These are phyloP conservation scores for Anethum foeniculum DNA, from an alignment of 140 eudicot genomes.

Conservation along the genomic window DNA sequence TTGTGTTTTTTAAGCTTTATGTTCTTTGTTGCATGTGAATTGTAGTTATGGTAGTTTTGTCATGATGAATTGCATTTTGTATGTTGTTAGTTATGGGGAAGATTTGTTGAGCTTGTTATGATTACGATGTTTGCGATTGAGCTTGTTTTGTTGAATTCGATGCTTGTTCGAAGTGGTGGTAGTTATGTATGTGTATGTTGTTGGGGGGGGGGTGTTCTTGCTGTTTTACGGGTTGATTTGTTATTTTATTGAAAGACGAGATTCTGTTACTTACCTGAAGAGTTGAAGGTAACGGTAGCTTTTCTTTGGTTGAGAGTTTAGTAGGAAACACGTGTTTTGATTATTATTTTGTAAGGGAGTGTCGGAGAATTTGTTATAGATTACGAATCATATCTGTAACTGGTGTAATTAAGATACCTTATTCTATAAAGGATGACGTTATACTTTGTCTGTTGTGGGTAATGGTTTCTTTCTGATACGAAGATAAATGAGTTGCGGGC, in stretches of 20 bases:
- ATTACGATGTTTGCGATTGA: background rate
- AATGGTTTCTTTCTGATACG: background rate
- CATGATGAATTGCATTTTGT: background rate
- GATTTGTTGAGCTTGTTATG: background rate
- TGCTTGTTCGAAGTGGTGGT: background rate
- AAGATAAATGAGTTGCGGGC: background rate
- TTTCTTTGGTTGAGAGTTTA: background rate
- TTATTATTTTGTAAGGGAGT: background rate
- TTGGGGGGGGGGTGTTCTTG: background rate
- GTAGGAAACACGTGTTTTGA: background rate
- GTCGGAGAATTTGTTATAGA: background rate
- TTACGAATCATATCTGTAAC: background rate
- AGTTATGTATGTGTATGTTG: background rate
- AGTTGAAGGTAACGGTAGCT: background rate
- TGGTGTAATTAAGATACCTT: background rate
- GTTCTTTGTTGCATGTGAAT: background rate
- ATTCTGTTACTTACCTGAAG: background rate
- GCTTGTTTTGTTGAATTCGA: background rate
- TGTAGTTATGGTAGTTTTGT: background rate
- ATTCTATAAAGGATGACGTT: background rate
- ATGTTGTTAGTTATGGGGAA: background rate
- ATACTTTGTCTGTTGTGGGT: background rate
- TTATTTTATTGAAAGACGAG: background rate
- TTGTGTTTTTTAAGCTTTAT: background rate
- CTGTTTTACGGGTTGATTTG: background rate